phyloP scores from a whole-genome alignment of 257 asterid genomes.

The Eustoma russellianum region DNA sequence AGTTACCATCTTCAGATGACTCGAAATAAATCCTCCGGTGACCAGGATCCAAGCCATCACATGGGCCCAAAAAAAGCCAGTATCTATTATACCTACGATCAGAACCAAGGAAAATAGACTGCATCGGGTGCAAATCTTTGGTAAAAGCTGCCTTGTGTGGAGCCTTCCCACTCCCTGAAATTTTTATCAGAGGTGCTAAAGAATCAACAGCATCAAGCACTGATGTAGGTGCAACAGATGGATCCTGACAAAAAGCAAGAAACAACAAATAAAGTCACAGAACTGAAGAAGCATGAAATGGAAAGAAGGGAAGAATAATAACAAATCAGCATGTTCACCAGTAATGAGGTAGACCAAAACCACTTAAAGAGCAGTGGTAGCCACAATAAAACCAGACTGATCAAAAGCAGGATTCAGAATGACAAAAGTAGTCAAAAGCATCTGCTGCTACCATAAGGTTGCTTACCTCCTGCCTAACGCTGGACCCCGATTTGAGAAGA shows the following conservation, averaged over 20 bases:
- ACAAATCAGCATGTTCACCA: not conserved
- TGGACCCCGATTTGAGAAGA: slow-evolving; percentile 70
- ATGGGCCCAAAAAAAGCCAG: slow-evolving; percentile 98
- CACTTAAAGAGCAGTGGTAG: not conserved
- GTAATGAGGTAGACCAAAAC: not conserved
- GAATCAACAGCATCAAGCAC: slow-evolving; percentile 67
- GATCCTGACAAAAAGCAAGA: slow-evolving; percentile 40
- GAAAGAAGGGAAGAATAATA: not conserved
- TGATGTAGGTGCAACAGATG: slow-evolving; percentile 25
- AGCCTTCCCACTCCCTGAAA: slow-evolving; percentile 28
- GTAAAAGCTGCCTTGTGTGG: slow-evolving; percentile 27
- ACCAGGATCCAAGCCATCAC: slow-evolving; percentile 85
- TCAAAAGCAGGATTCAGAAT: not conserved
- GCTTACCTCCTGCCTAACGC: slow-evolving; percentile 73
- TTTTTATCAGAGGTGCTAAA: slow-evolving; percentile 42
- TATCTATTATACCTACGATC: slow-evolving; percentile 98
- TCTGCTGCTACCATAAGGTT: not conserved
- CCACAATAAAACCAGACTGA: not conserved
- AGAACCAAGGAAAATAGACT: slow-evolving; percentile 88
- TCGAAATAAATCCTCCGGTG: slow-evolving; percentile 95
- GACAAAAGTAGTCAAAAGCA: not conserved
- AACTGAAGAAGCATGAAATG: not conserved
- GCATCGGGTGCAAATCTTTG: slow-evolving; percentile 74
- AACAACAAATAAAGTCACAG: no score
- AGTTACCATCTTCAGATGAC: slow-evolving; percentile 97